phyloP scores from a whole-genome alignment of 1,284 basidiomycete genomes.

The Bondarzewia mesenterica region DNA sequence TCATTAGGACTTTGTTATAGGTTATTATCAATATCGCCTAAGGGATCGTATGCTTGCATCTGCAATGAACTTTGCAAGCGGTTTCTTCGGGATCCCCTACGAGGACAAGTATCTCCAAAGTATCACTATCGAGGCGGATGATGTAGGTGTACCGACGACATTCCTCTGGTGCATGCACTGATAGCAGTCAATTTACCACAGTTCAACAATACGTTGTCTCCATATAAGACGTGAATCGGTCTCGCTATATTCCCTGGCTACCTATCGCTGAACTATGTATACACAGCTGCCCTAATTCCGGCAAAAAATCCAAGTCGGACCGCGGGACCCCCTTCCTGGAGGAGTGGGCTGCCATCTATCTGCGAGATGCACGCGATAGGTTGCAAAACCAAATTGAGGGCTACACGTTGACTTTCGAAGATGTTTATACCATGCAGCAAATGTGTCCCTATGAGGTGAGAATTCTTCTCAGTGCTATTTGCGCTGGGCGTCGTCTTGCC shows the following conservation, averaged over 20 bases:
- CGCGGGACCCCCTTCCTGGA: slow-evolving; percentile 49
- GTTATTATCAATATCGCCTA: too few species aligned
- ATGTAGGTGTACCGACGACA: slow-evolving; percentile 31
- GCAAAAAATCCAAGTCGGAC: slow-evolving; percentile 37
- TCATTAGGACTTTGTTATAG: too few species aligned
- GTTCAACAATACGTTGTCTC: slow-evolving; percentile 78
- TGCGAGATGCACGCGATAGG: slow-evolving; percentile 58
- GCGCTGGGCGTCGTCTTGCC: neutral
- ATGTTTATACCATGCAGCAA: slow-evolving; percentile 69
- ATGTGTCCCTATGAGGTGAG: slow-evolving; percentile 81
- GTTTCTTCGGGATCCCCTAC: slow-evolving; percentile 81
- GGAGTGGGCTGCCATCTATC: slow-evolving; percentile 66
- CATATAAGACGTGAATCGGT: slow-evolving; percentile 52
- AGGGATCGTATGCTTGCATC: slow-evolving; percentile 80
- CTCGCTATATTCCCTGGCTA: neutral
- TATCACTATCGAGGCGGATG: slow-evolving; percentile 66
- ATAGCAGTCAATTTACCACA: slow-evolving; percentile 17
- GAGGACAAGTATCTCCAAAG: slow-evolving; percentile 75
- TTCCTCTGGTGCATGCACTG: neutral
- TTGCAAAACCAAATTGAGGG: slow-evolving; percentile 55
- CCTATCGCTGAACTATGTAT: neutral
- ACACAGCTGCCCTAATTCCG: slow-evolving; percentile 53
- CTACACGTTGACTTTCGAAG: slow-evolving; percentile 60
- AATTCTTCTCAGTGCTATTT: neutral
- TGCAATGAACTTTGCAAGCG: slow-evolving; percentile 78